Evolutionary conservation across 768 basidiomycete species (phyloP).

Genomic region (Kwoniella europaea): DNA sequence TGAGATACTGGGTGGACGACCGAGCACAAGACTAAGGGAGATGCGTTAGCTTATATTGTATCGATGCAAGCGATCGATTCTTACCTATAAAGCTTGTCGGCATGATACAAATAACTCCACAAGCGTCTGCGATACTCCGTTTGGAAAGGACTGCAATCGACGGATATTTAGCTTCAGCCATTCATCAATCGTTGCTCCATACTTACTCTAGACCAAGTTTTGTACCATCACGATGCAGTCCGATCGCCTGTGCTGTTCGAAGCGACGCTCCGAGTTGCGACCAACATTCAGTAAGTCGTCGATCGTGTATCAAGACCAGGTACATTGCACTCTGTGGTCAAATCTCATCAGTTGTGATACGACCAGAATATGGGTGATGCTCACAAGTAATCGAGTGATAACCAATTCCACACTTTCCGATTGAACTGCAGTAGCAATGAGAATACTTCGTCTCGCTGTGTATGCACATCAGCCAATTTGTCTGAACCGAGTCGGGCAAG

Average conservation of each 20-base stretch:
- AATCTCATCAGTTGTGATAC: not conserved
- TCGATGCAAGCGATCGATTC: not conserved
- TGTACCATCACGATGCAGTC: conserved; percentile 85
- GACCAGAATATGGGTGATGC: not conserved
- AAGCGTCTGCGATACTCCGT: conserved; percentile 88
- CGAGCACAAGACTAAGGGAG: conserved; percentile 75
- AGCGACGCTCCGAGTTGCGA: conserved; percentile 92
- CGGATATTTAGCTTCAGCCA: not conserved
- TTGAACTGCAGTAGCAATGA: conserved; percentile 91
- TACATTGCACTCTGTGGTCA: conserved; percentile 68
- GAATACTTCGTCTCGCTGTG: conserved; percentile 79
- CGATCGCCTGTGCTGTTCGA: conserved; percentile 89
- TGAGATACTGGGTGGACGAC: conserved; percentile 79
- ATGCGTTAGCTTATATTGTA: too few species aligned
- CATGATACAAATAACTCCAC: conserved; percentile 85
- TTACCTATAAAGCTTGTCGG: conserved; percentile 70
- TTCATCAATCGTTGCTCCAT: not conserved
- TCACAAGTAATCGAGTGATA: conserved; percentile 79
- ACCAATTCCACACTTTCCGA: conserved; percentile 91
- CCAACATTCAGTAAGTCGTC: conserved; percentile 87
- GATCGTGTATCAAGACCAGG: conserved; percentile 61
- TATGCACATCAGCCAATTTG: not conserved
- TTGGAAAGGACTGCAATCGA: conserved; percentile 62
- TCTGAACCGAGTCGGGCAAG: not conserved
- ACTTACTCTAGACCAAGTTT: conserved; percentile 69